These are phyloP conservation scores for Plenodomus lindquistii DNA, from an alignment of 2,329 filamentous ascomycete species.

Conservation along the genomic window DNA sequence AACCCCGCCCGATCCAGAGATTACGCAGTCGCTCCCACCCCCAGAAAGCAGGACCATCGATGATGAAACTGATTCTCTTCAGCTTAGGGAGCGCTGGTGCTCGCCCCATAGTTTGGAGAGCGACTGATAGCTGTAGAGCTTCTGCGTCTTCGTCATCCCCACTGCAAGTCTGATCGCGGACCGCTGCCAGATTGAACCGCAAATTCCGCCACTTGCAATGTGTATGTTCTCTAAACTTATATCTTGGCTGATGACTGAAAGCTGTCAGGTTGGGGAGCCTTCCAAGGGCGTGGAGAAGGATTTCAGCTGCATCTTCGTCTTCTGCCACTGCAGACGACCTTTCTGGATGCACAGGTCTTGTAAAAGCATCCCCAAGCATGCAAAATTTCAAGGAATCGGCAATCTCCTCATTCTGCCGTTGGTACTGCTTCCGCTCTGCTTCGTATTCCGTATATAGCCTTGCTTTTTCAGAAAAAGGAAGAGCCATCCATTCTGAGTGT, in stretches of 20 bases:
- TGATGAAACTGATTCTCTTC: slow-evolving; percentile 3
- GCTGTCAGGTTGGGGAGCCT: slow-evolving; percentile 4
- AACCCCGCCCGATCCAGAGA: slow-evolving; percentile 3
- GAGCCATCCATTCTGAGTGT: background rate
- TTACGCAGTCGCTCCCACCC: slow-evolving; percentile 2
- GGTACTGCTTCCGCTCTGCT: background rate
- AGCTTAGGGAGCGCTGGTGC: background rate
- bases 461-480: background rate
- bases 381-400: background rate
- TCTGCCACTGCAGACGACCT: background rate
- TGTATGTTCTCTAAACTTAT: slow-evolving; percentile 2
- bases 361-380: background rate
- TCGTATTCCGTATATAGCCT: slow-evolving; percentile 3
- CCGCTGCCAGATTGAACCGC: background rate
- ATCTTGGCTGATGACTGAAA: slow-evolving; percentile 4
- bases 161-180: background rate
- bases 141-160: slow-evolving; percentile 8
- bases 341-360: background rate
- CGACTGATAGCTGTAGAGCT: slow-evolving; percentile 7
- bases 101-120: slow-evolving; percentile 4
- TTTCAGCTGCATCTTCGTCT: background rate
- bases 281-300: slow-evolving; percentile 3
- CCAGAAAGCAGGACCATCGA: slow-evolving; percentile 7
- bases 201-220: slow-evolving; percentile 5
- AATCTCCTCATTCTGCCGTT: background rate